Base-by-base conservation (phyloP, 768 basidiomycete species). In the Cystobasidium onofrii region DNA sequence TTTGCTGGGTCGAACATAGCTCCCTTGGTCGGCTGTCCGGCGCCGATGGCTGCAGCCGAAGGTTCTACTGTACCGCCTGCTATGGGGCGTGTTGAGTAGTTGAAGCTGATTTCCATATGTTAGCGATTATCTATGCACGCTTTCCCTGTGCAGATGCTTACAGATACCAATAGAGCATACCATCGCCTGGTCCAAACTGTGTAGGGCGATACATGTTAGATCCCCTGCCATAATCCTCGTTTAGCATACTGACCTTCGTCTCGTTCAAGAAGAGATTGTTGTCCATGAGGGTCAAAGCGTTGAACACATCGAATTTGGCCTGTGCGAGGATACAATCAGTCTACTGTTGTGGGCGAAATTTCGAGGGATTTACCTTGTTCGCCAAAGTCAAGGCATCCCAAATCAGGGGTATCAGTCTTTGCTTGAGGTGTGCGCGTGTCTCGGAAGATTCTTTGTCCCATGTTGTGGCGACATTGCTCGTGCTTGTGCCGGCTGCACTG, bases 261-360 rank as follows among this genome's bases (percentile, higher is more conserved):
- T 93, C 90, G 36, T 86, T 83, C 65, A 99, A 80, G 81, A 99
- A 88, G 57, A 85, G 80, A 70, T 87, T 84, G 81, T 97, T 99
- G 81, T 99, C 96, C 89, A 97, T 92, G 76, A 96, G 81, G 18
- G 94, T 94, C 78, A 98, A 81, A 0, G 90, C 91, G 81, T 99
- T 99, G 82, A 98, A 88, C 17, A 99, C 96, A 80, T 99, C 96
- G 78, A 99, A 97, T 46, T 88, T 88, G 60, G 90, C 89, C 84
- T 85, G 73, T 1, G 57, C n/a, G n/a, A n/a, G n/a, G n/a, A n/a
- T n/a, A n/a, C n/a, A n/a, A n/a, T n/a, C n/a, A n/a, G n/a, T n/a
- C n/a, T n/a, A n/a, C n/a, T n/a, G n/a, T n/a, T n/a, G n/a, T n/a
- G n/a, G n/a, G n/a, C n/a, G n/a, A n/a, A n/a, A n/a, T n/a, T n/a